Base-by-base conservation (phyloP, 192 early-diverging fungal species). In the Entomortierella beljakovae region DNA sequence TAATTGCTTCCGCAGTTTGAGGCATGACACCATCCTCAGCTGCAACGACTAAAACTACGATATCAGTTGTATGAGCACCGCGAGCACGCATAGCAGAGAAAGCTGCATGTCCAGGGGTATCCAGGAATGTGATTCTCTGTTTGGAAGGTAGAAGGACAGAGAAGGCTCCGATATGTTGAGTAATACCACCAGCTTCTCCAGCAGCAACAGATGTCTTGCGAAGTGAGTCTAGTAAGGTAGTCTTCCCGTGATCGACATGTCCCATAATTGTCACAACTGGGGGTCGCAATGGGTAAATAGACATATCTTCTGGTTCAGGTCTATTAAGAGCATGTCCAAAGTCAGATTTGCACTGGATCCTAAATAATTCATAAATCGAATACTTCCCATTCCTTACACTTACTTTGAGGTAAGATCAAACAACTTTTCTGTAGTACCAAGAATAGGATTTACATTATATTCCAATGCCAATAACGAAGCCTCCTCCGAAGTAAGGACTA, bases 21-120 rank as follows among this genome's bases (percentile, higher is more conserved):
- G 97, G 97, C 97, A 98, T 99, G 29, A 99, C 92, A 6, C 97
- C 97, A 80, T 98, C 97, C 71, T 98, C 97, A 10, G 96, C 97
- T 5, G 96, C 96, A 0, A 99, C 97, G 0, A 99, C 96, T n/a
- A 99, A 83, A 5, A 99, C 91, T 8, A 97, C 94, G 62, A 99
- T 97, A 72, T 99, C 97, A 0, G 97, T 99, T 16, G 91, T 91
- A 49, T 94, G 84, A 23, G 97, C 95, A 26, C 97, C 97, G 50
- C 97, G 90, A n/a, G 88, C 88, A 16, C 97, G 86, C 97, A 99
- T 99, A 9, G 93, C 92, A 26, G 91, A 91, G 68, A 98, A 99
- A 26, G 96, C 97, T 0, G 96, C 95, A 63, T 99, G 97, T 13
- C 97, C 97, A 11, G 97, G 97, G 9, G 97, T 99, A 67, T 99